These are phyloP conservation scores for Barnettozyma vustinii DNA, from an alignment of 805 yeast species.

Conservation along the genomic window DNA sequence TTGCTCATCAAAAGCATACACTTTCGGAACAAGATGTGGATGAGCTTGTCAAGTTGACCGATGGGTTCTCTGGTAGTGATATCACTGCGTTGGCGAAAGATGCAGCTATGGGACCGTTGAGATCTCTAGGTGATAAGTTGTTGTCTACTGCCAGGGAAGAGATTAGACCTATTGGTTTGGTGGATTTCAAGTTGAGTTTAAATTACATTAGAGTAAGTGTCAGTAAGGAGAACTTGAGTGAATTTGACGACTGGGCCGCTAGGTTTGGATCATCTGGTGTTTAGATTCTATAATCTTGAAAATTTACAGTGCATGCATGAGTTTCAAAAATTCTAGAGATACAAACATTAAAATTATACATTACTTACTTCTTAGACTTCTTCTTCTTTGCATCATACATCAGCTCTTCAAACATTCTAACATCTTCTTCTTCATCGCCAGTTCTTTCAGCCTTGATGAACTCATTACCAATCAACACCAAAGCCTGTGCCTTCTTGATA, in stretches of 20 bases:
- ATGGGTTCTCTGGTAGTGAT: conserved; percentile 91
- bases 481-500: conserved; percentile 71
- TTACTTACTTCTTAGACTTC: conserved; percentile 11
- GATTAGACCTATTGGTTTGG: conserved; percentile 67
- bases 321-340: not conserved
- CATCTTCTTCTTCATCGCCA: conserved; percentile 89
- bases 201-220: conserved; percentile 85
- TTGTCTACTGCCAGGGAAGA: conserved; percentile 64
- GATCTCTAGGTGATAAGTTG: conserved; percentile 84
- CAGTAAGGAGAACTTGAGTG: conserved; percentile 66
- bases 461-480: conserved; percentile 63
- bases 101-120: conserved; percentile 95
- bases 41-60: conserved; percentile 58
- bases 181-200: conserved; percentile 74
- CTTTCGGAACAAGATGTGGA: conserved; percentile 59
- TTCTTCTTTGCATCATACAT: conserved; percentile 69
- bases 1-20: conserved; percentile 64
- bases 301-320: not conserved
- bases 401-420: conserved; percentile 82
- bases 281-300: conserved; percentile 23
- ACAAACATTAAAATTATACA: not conserved
- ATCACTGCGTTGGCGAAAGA: conserved; percentile 94
- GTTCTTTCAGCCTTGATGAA: conserved; percentile 67
- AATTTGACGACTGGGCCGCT: conserved; percentile 86
- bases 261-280: conserved; percentile 90